Conservation (phyloP, 2,329 filamentous ascomycete genomes). For the Exserohilum turcica region DNA sequence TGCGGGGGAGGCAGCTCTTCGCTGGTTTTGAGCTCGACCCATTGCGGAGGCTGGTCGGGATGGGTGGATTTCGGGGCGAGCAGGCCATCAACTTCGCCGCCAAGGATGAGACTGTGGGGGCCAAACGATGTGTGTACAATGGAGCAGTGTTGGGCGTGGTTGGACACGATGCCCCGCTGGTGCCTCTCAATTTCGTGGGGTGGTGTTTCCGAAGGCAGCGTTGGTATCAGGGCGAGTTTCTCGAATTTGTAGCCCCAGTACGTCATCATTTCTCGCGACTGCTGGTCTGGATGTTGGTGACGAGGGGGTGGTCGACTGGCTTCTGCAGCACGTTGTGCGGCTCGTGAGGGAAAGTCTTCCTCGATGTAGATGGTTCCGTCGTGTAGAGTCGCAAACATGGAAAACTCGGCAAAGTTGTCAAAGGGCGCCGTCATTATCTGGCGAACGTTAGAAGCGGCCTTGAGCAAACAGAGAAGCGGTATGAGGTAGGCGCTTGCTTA, state of each 20-base stretch:
- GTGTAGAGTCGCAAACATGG: conserved; percentile 93
- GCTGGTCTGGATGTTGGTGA: conserved; percentile 56
- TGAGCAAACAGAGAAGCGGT: not conserved
- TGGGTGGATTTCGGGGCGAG: conserved; percentile 28
- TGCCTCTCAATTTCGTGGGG: conserved; percentile 80
- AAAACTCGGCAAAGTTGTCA: conserved; percentile 79
- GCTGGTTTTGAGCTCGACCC: conserved; percentile 95
- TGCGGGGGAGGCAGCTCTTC: conserved; percentile 61
- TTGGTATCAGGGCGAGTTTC: conserved; percentile 75
- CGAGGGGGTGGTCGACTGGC: conserved; percentile 28
- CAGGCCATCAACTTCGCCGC: conserved; percentile 89
- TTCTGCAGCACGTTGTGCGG: conserved; percentile 61
- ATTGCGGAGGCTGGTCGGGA: conserved; percentile 65
- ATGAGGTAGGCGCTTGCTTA: conserved; percentile 26
- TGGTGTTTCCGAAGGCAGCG: conserved; percentile 77
- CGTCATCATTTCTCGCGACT: conserved; percentile 80
- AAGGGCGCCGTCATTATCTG: conserved; percentile 87
- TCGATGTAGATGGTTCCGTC: conserved; percentile 86
- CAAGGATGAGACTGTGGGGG: conserved; percentile 73
- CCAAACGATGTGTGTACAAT: conserved; percentile 89
- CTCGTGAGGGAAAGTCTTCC: conserved; percentile 79
- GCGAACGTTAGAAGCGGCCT: conserved; percentile 5
- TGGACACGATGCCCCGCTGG: conserved; percentile 74
- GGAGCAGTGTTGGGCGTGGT: conserved; percentile 94
- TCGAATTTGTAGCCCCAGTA: conserved; percentile 99